Percentiles rank a stretch among this genome's conserved stretches.
Conservation (phyloP, 192 early-diverging fungal genomes). For the Coemansia sp. region DNA sequence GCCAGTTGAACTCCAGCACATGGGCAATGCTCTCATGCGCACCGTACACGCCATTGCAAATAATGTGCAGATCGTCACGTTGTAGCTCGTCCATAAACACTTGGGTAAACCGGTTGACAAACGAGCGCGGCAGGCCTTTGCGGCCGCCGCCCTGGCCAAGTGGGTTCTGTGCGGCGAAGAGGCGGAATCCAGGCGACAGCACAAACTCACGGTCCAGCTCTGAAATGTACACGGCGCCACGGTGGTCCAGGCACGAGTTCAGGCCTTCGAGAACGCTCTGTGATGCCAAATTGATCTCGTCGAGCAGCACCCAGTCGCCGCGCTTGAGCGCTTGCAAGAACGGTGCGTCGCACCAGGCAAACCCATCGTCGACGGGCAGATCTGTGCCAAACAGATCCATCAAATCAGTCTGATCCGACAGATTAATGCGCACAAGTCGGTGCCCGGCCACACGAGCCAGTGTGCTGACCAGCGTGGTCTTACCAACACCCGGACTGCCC, state of each 20-base stretch:
- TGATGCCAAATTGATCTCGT: constrained; percentile 97
- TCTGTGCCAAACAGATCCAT: constrained; percentile 99
- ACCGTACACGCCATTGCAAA: constrained; percentile 59
- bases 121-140: constrained; percentile 96
- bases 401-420: constrained; percentile 97
- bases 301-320: constrained; percentile 96
- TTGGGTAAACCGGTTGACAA: constrained; percentile 95
- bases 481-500: constrained; percentile 97
- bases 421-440: constrained; percentile 88
- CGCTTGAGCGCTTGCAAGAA: constrained; percentile 94
- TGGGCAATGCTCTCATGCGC: constrained; percentile 45
- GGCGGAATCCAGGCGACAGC: constrained; percentile 77
- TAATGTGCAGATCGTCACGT: constrained; percentile 76
- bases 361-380: constrained; percentile 76
- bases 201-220: constrained; percentile 89
- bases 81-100: constrained; percentile 87
- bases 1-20: constrained; percentile 72
- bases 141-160: constrained; percentile 95
- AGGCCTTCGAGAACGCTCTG: constrained; percentile 98
- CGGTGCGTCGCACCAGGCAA: constrained; percentile 97
- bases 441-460: constrained; percentile 82
- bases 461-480: constrained; percentile 84
- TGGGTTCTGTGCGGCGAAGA: constrained; percentile 98
- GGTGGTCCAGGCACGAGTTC: constrained; percentile 97
- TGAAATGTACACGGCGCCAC: constrained; percentile 92